Base-by-base conservation (phyloP, 768 basidiomycete genomes). In the Tulasnella calospora region DNA sequence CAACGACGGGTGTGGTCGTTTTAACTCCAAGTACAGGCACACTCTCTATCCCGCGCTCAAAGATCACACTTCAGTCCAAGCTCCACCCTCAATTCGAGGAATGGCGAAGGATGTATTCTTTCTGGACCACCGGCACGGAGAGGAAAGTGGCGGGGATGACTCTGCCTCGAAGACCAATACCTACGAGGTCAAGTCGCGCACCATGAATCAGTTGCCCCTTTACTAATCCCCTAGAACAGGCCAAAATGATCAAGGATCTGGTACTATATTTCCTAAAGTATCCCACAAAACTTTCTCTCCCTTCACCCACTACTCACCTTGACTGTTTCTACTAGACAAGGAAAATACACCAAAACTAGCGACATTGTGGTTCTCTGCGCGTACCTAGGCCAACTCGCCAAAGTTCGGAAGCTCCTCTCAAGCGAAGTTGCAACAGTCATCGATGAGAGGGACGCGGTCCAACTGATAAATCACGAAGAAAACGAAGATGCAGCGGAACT, bases 91-190 rank as follows among this genome's bases (percentile, higher is more conserved):
- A 19, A 90, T 94, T 10, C 86, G 88, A 35, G 93, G 93, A 0
- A 86, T 94, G 82, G 81, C 84, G 7, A 88, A 89, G 79, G 89
- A 92, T 78, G 84, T 93, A 0, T 92, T 89, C 82, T 94, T 94
- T 84, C 80, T 93, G 76, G 86, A 87, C 12, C 93, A 94, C 79
- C 83, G 82, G 6, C 86, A 93, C 81, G 83, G 82, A 67, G 93
- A 94, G 82, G 89, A 89, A 41, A 88, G 87, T 6, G 88, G 88
- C 1, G 84, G 80, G 10, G 90, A 91, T 9, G 91, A 93, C n/a
- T 88, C 89, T 0, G 86, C 86, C 0, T 91, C 90, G 74, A 93
- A 91, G 80, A 89, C 85, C 82, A 94, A 94, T 81, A 84, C 81
- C 3, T 91, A 88, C 75, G 93, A 94, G 87, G 92, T 91, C 70